Evolutionary conservation across 2,329 filamentous ascomycete species (phyloP).

Genomic region (Paecilomyces variotii): DNA sequence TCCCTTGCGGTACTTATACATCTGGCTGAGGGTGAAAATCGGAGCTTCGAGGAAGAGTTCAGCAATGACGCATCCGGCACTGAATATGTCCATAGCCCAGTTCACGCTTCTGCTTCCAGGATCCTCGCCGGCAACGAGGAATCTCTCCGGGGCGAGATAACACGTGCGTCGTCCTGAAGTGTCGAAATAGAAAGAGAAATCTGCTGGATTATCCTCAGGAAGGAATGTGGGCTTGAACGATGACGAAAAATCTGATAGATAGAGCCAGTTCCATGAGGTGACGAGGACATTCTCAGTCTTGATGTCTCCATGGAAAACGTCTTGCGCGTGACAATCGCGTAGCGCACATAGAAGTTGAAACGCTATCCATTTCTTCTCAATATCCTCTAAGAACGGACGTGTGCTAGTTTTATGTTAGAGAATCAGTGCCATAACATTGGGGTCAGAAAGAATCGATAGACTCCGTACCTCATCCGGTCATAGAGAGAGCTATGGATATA

Average conservation of each 20-base stretch:
- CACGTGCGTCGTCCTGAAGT: constrained; percentile 85
- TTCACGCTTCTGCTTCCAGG: constrained; percentile 57
- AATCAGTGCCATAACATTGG: background rate
- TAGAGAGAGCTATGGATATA: constrained; percentile 96
- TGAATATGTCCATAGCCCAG: constrained; percentile 99
- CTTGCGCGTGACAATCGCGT: constrained; percentile 79
- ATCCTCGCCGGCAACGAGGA: constrained; percentile 63
- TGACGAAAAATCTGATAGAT: constrained; percentile 93
- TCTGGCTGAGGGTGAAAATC: constrained; percentile 93
- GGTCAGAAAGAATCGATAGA: background rate
- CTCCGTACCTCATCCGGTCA: constrained; percentile 64
- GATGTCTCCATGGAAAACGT: constrained; percentile 95
- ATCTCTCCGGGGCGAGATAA: constrained; percentile 90
- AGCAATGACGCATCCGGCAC: constrained; percentile 90
- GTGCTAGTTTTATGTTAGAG: constrained; percentile 54
- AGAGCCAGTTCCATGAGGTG: constrained; percentile 99
- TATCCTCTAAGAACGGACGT: constrained; percentile 88
- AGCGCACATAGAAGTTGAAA: constrained; percentile 91
- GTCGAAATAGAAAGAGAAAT: constrained; percentile 98
- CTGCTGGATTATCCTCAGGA: constrained; percentile 91
- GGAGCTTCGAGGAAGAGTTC: constrained; percentile 92
- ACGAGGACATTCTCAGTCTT: constrained; percentile 96
- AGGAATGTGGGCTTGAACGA: constrained; percentile 90
- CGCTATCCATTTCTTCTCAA: constrained; percentile 97
- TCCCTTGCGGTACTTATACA: constrained; percentile 87